A percentile compares a stretch with the other conserved stretches of the same genome.
Evolutionary conservation across 2,329 filamentous ascomycete species (phyloP).

Genomic region (Dichotomopilus funicola): DNA sequence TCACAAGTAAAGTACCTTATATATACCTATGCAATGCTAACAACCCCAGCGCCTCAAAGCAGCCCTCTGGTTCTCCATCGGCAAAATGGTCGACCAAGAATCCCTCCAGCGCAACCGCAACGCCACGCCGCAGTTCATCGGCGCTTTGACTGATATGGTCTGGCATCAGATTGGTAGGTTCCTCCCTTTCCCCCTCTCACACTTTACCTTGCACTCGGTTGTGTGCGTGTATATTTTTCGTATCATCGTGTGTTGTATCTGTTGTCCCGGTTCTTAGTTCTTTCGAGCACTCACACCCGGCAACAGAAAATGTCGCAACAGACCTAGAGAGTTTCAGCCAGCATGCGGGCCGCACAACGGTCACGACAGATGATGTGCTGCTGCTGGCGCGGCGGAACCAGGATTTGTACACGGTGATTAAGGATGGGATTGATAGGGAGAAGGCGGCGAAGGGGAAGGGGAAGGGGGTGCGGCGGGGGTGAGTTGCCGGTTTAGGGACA

Average conservation of each 20-base stretch:
- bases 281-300: background rate
- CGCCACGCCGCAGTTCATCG: conserved; percentile 87
- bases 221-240: too few species aligned
- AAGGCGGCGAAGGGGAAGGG: conserved; percentile 38
- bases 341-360: conserved; percentile 73
- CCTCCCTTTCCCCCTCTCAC: background rate
- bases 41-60: conserved; percentile 65
- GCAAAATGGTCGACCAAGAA: conserved; percentile 84
- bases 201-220: background rate
- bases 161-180: conserved; percentile 75
- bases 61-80: conserved; percentile 76
- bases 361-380: conserved; percentile 82
- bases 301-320: conserved; percentile 47
- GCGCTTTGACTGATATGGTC: conserved; percentile 75
- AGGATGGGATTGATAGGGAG: conserved; percentile 57
- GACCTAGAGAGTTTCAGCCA: conserved; percentile 54
- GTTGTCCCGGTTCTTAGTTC: background rate
- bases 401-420: conserved; percentile 70
- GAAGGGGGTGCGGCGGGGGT: conserved; percentile 30
- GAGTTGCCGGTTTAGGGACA: conserved; percentile 13
- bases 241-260: too few species aligned
- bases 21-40: background rate
- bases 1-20: background rate
- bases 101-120: conserved; percentile 67
- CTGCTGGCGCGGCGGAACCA: conserved; percentile 83